Evolutionary conservation across 495 filamentous ascomycete genomes (phyloP).

Genomic region (Tuber umbilicatum): DNA sequence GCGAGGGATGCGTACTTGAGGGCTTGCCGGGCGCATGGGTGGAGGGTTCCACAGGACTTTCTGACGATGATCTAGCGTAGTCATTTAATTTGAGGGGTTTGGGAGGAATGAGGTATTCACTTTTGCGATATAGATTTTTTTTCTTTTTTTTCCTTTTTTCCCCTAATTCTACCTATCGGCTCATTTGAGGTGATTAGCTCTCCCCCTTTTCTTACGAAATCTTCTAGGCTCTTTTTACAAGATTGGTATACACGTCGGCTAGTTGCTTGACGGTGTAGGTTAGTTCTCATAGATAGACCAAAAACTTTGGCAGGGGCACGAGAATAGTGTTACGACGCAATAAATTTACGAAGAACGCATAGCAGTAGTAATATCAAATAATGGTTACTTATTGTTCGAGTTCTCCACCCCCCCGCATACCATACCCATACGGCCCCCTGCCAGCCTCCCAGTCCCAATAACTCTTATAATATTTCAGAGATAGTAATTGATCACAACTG

Average conservation of each 20-base stretch:
- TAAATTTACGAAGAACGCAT: neutral
- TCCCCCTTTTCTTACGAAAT: neutral
- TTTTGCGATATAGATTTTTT: neutral
- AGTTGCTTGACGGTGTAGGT: neutral
- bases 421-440: too few relatives aligned
- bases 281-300: neutral
- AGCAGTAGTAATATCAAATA: neutral
- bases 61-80: conserved; percentile 16
- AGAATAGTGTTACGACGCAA: neutral
- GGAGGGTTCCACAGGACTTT: conserved; percentile 51
- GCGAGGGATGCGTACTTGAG: conserved; percentile 67
- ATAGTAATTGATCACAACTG: neutral
- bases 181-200: neutral
- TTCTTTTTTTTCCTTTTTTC: neutral
- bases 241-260: neutral
- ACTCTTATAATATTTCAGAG: neutral
- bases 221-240: neutral
- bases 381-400: neutral
- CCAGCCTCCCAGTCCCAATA: neutral
- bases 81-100: neutral
- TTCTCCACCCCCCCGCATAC: neutral
- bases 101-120: neutral
- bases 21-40: conserved; percentile 62
- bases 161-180: neutral
- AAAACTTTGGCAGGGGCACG: neutral